Evolutionary conservation across 352 stramenopile species (phyloP).

Genomic region (Plasmopara viticola): DNA sequence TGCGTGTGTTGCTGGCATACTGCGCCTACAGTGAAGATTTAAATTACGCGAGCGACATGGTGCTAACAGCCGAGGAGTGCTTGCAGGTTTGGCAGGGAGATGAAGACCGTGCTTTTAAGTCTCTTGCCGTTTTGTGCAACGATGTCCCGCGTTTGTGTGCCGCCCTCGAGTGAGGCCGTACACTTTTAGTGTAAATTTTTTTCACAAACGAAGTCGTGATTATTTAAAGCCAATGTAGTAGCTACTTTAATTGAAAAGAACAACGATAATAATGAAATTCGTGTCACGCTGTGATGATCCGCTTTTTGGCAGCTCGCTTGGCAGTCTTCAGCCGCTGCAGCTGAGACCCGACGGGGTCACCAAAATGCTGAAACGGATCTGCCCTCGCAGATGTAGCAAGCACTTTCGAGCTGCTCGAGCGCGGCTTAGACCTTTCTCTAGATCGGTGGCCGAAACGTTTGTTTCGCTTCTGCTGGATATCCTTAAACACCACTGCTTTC

Average conservation of each 20-base stretch:
- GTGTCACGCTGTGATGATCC: not conserved
- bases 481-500: constrained; percentile 51
- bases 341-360: constrained; percentile 42
- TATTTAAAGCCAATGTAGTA: not conserved
- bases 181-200: not conserved
- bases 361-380: constrained; percentile 60
- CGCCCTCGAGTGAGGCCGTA: constrained; percentile 20
- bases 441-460: not conserved
- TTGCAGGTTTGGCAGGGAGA: constrained; percentile 59
- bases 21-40: constrained; percentile 71
- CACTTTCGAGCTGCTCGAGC: constrained; percentile 1
- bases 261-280: not conserved
- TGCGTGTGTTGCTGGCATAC: constrained; percentile 60
- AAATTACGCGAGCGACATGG: constrained; percentile 58
- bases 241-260: not conserved
- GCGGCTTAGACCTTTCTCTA: constrained; percentile 1
- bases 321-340: constrained; percentile 39
- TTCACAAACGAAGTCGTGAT: no score
- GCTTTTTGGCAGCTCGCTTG: constrained; percentile 19
- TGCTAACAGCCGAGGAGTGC: constrained; percentile 53
- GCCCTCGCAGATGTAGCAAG: constrained; percentile 10
- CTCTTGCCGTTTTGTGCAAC: constrained; percentile 59
- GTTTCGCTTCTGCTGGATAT: constrained; percentile 31
- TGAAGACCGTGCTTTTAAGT: constrained; percentile 62
- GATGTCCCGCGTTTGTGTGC: constrained; percentile 55